These are phyloP conservation scores for Pseudonectria buxi DNA, from an alignment of 2,329 filamentous ascomycete species.

Conservation along the genomic window DNA sequence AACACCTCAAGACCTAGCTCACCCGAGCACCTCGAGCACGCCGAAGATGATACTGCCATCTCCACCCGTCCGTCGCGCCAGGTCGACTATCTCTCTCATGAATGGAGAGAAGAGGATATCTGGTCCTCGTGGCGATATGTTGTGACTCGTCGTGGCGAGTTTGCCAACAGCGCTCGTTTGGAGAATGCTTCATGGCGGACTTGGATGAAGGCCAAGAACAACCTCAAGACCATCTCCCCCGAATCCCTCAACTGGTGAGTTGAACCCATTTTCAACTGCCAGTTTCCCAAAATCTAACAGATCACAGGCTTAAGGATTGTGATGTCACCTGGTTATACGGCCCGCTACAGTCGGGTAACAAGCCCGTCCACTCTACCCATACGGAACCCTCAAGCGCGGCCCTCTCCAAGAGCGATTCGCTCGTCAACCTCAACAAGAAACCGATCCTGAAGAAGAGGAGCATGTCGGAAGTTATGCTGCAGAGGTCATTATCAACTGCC, in stretches of 20 bases:
- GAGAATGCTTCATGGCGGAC: conserved; percentile 98
- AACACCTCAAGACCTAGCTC: conserved; percentile 51
- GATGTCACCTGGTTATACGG: conserved; percentile 98
- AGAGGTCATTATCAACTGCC: conserved; percentile 79
- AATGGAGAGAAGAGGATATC: conserved; percentile 93
- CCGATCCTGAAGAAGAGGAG: conserved; percentile 94
- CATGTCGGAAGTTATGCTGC: conserved; percentile 92
- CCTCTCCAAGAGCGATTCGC: conserved; percentile 53
- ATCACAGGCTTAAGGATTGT: conserved; percentile 80
- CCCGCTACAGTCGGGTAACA: conserved; percentile 69
- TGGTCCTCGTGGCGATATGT: conserved; percentile 97
- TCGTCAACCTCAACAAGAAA: conserved; percentile 64
- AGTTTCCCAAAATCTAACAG: conserved; percentile 22
- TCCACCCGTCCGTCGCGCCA: conserved; percentile 71
- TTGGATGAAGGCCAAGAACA: conserved; percentile 89
- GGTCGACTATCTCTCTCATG: conserved; percentile 91
- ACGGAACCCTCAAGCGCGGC: conserved; percentile 35
- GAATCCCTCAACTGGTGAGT: conserved; percentile 89
- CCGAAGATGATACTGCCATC: conserved; percentile 74
- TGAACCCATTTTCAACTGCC: conserved; percentile 2
- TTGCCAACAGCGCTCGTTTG: conserved; percentile 72
- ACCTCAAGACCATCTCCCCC: conserved; percentile 78
- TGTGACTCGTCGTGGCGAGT: conserved; percentile 68
- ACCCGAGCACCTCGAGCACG: conserved; percentile 50
- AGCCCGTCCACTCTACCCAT: conserved; percentile 43